Evolutionary conservation across 2,329 filamentous ascomycete genomes (phyloP).

Genomic region (Trichoderma atroviride): DNA sequence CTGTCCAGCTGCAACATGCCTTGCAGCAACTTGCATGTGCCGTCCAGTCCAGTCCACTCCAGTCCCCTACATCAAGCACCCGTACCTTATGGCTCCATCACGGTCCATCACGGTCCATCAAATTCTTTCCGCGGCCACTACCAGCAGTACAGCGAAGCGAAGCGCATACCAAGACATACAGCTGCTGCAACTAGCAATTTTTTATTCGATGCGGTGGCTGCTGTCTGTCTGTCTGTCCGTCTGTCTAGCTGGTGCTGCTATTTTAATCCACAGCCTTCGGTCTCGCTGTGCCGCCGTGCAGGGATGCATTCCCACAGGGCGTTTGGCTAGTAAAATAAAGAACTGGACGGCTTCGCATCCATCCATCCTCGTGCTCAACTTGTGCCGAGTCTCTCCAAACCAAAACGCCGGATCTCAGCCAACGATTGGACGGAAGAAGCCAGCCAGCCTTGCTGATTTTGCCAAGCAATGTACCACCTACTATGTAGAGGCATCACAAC

Average conservation of each 20-base stretch:
- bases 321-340: not conserved
- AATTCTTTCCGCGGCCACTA: not conserved
- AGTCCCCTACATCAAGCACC: not conserved
- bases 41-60: not conserved
- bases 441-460: not conserved
- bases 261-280: not conserved
- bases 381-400: not conserved
- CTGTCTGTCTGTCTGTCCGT: too few species aligned
- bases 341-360: too few species aligned
- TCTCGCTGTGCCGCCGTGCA: not conserved
- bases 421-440: conserved; percentile 1
- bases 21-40: not conserved
- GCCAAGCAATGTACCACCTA: not conserved
- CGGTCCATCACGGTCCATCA: not conserved
- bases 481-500: not conserved
- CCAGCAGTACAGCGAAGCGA: not conserved
- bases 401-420: not conserved
- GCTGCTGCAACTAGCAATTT: not conserved
- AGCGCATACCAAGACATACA: too few species aligned
- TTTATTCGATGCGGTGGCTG: too few species aligned
- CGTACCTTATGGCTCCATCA: not conserved
- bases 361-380: not conserved
- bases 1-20: conserved; percentile 7
- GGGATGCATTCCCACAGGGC: not conserved
- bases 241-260: not conserved